Evolutionary conservation across 169 alveolate genomes (phyloP).

Genomic region (Neospora caninum): DNA sequence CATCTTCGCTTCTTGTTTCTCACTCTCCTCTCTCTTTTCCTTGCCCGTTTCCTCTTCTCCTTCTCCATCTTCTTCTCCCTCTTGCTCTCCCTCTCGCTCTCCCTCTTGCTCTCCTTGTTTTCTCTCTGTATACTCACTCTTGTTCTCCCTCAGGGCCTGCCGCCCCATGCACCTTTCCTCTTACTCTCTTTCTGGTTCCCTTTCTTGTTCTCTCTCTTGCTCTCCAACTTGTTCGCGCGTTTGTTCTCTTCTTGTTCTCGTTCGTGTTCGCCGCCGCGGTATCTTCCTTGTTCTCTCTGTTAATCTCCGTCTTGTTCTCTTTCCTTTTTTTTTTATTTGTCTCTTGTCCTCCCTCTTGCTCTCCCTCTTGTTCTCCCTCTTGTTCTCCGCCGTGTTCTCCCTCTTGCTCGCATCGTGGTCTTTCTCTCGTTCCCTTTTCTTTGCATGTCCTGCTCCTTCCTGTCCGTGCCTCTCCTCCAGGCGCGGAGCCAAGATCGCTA

Average conservation of each 20-base stretch:
- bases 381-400: background rate
- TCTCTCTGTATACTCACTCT: background rate
- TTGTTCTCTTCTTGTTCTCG: background rate
- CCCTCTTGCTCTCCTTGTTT: background rate
- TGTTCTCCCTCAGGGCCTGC: background rate
- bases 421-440: background rate
- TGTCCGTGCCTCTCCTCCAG: background rate
- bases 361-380: background rate
- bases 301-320: background rate
- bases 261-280: background rate
- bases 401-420: background rate
- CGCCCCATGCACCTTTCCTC: background rate
- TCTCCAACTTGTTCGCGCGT: background rate
- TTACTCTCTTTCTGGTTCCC: background rate
- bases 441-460: background rate
- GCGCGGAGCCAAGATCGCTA: slow-evolving; percentile 13
- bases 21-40: background rate
- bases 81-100: background rate
- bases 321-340: background rate
- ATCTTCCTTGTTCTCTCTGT: background rate
- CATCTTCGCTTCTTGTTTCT: background rate
- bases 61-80: background rate
- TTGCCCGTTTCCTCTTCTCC: background rate
- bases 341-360: background rate
- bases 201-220: background rate